A percentile compares a stretch with the other conserved stretches of the same genome.
Evolutionary conservation across 2,329 filamentous ascomycete species (phyloP).

Genomic region (Penicillium griseofulvum): DNA sequence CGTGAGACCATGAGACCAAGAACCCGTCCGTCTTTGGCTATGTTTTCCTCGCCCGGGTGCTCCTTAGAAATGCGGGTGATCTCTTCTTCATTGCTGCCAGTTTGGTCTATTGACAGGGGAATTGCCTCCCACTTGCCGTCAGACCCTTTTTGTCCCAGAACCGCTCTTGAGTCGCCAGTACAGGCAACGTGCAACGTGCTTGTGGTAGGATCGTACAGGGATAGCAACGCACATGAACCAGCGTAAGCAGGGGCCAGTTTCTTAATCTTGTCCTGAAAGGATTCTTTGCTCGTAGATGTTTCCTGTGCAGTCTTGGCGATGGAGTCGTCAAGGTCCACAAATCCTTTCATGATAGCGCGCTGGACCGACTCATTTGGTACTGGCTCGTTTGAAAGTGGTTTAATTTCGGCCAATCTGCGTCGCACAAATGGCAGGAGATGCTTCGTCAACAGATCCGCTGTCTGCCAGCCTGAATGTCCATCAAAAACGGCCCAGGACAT

Average conservation of each 20-base stretch:
- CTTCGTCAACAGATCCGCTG: slow-evolving; percentile 23
- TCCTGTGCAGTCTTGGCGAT: slow-evolving; percentile 24
- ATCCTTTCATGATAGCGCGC: slow-evolving; percentile 22
- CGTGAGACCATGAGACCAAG: slow-evolving; percentile 62
- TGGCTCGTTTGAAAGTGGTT: slow-evolving; percentile 1
- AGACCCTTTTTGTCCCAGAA: slow-evolving; percentile 50
- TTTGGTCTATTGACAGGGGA: slow-evolving; percentile 64
- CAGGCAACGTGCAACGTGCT: slow-evolving; percentile 61
- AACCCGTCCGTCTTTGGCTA: slow-evolving; percentile 59
- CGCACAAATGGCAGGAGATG: slow-evolving; percentile 24
- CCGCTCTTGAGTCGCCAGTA: slow-evolving; percentile 66
- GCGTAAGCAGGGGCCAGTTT: slow-evolving; percentile 35
- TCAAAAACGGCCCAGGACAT: slow-evolving; percentile 43
- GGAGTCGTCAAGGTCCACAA: slow-evolving; percentile 24
- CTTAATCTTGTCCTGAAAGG: slow-evolving; percentile 23
- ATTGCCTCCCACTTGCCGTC: slow-evolving; percentile 51
- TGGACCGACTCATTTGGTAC: slow-evolving; percentile 18
- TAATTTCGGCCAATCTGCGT: slow-evolving; percentile 15
- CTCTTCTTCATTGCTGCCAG: slow-evolving; percentile 61
- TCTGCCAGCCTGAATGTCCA: slow-evolving; percentile 36
- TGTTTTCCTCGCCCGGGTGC: slow-evolving; percentile 62
- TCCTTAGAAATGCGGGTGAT: slow-evolving; percentile 53
- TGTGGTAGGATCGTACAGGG: slow-evolving; percentile 57
- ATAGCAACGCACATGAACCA: slow-evolving; percentile 64
- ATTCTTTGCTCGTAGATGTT: slow-evolving; percentile 14